A percentile compares a stretch with the other conserved stretches of the same genome.
Evolutionary conservation across 345 rosid genomes (phyloP).

Genomic region (Lepidium sativum): DNA sequence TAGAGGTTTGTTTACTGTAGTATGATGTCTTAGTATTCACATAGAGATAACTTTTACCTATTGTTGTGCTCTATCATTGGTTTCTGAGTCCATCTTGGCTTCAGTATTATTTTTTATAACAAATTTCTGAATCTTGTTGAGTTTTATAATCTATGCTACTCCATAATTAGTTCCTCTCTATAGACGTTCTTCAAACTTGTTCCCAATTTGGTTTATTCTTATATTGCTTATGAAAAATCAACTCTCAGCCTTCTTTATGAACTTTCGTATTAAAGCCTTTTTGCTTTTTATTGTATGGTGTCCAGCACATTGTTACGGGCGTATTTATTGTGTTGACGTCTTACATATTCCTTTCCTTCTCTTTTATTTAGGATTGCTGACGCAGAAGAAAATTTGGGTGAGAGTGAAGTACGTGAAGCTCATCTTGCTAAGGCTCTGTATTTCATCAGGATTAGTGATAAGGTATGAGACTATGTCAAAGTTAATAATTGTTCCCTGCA

Average conservation of each 20-base stretch:
- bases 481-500: neutral
- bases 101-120: neutral
- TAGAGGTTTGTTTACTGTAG: neutral
- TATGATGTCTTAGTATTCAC: neutral
- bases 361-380: constrained; percentile 68
- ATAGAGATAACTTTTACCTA: neutral
- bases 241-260: neutral
- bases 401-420: constrained; percentile 98
- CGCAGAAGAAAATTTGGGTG: constrained; percentile 96
- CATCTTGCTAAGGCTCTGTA: constrained; percentile 90
- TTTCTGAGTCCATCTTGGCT: neutral
- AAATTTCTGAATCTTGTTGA: neutral
- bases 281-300: neutral
- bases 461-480: constrained; percentile 36
- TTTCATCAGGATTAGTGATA: constrained; percentile 77
- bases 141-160: neutral
- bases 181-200: too few relatives aligned
- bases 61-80: neutral
- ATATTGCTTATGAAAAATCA: too few relatives aligned
- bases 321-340: neutral
- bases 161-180: neutral
- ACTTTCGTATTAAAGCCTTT: too few relatives aligned
- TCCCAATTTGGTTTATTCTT: too few relatives aligned
- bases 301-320: constrained; percentile 5
- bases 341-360: neutral